Percentiles rank a stretch among this genome's conserved stretches.
phyloP scores from a whole-genome alignment of 257 asterid species.

The Fraxinus cuspidata region DNA sequence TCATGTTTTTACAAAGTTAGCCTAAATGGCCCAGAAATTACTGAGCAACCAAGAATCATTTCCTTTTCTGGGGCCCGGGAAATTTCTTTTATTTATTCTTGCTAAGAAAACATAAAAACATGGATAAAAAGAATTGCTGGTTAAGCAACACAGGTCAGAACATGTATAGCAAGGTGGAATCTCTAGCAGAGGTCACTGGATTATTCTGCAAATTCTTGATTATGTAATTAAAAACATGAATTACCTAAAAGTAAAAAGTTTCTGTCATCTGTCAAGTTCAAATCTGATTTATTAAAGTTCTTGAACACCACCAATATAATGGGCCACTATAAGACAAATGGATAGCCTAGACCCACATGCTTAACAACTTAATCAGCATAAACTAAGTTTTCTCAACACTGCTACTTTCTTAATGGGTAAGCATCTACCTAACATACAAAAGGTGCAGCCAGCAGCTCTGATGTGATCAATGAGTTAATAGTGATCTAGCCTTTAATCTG shows the following conservation, averaged over 20 bases:
- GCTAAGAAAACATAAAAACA: background rate
- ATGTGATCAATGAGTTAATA: background rate
- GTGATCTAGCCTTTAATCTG: constrained; percentile 31
- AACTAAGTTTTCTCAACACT: background rate
- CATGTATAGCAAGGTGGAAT: background rate
- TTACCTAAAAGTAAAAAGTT: background rate
- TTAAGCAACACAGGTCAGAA: background rate
- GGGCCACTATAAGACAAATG: background rate
- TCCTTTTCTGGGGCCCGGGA: background rate
- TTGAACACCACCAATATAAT: background rate
- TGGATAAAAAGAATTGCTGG: too few relatives aligned
- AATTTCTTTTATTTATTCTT: background rate
- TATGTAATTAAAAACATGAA: background rate
- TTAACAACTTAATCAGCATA: background rate
- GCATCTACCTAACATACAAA: constrained; percentile 36
- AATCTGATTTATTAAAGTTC: background rate
- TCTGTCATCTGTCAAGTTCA: background rate
- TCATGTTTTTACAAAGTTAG: too few relatives aligned
- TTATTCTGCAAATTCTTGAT: background rate
- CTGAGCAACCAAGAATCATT: background rate
- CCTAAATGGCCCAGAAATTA: background rate
- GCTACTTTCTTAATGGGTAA: constrained; percentile 65
- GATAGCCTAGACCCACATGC: constrained; percentile 16
- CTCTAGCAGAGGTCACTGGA: background rate
- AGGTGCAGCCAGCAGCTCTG: background rate